Evolutionary conservation across 345 rosid species (phyloP).

Genomic region (Clausena lansium): DNA sequence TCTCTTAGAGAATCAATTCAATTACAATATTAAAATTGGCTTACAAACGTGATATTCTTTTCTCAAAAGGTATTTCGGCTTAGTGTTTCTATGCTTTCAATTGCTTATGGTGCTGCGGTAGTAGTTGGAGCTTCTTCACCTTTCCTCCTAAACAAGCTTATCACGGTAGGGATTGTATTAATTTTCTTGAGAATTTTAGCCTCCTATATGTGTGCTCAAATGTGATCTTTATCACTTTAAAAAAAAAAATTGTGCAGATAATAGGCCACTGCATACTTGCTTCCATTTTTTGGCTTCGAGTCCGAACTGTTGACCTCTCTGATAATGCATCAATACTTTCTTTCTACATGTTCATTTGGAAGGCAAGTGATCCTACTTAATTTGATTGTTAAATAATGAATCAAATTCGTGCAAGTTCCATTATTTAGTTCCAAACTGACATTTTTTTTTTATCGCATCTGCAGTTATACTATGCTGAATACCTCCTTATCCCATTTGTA

Average conservation of each 20-base stretch:
- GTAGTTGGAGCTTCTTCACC: constrained; percentile 27
- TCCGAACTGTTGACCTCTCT: constrained; percentile 22
- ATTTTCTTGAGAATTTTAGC: too few species aligned
- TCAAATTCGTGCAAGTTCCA: background rate
- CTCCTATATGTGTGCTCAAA: background rate
- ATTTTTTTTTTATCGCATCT: background rate
- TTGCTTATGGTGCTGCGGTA: constrained; percentile 32
- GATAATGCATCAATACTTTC: constrained; percentile 22
- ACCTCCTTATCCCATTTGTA: constrained; percentile 33
- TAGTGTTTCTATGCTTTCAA: constrained; percentile 26
- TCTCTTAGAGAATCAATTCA: background rate
- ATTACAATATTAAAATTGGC: background rate
- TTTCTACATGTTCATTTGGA: constrained; percentile 40
- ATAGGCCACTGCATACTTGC: constrained; percentile 27
- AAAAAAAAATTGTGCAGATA: constrained; percentile 3
- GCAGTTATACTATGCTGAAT: constrained; percentile 37
- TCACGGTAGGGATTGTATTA: constrained; percentile 17
- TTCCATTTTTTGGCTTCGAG: constrained; percentile 22
- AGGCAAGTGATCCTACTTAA: background rate
- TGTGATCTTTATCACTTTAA: background rate
- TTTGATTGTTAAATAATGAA: background rate
- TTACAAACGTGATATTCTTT: background rate
- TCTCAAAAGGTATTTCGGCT: constrained; percentile 31
- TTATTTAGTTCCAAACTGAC: background rate
- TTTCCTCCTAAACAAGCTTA: constrained; percentile 17